phyloP scores from a whole-genome alignment of 768 basidiomycete genomes.

The Mrakia hoshinonis region DNA sequence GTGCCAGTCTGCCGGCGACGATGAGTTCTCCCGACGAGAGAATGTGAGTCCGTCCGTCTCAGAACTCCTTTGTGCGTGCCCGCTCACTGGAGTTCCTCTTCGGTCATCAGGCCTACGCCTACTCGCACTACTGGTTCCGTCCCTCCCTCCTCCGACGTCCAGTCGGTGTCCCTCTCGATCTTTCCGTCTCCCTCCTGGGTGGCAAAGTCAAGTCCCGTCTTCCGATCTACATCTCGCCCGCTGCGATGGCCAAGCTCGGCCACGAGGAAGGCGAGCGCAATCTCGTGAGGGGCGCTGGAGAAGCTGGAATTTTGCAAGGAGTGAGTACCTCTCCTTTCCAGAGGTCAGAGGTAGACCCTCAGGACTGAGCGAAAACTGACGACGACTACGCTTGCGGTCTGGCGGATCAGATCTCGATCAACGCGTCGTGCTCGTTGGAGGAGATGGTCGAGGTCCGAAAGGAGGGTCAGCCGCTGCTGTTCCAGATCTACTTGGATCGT shows the following conservation, averaged over 20 bases:
- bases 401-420: conserved; percentile 40
- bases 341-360: no score
- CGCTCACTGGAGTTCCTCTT: not conserved
- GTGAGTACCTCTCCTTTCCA: conserved; percentile 35
- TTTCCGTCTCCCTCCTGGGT: not conserved
- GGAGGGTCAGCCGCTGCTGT: conserved; percentile 39
- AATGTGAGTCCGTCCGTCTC: not conserved
- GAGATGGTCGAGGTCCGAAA: conserved; percentile 40
- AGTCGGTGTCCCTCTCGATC: conserved; percentile 26
- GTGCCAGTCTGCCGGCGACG: conserved; percentile 21
- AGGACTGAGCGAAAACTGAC: no score
- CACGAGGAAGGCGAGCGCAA: conserved; percentile 80
- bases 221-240: conserved; percentile 74
- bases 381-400: not conserved
- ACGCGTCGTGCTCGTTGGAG: conserved; percentile 41
- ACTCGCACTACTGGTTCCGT: conserved; percentile 39
- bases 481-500: conserved; percentile 33
- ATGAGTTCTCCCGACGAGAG: conserved; percentile 15
- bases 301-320: conserved; percentile 63
- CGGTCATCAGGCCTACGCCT: conserved; percentile 37
- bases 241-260: conserved; percentile 70
- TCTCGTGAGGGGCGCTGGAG: conserved; percentile 58
- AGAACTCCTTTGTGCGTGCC: not conserved
- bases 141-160: conserved; percentile 34
- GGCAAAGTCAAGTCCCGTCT: conserved; percentile 40